Percentiles rank a stretch among this genome's conserved stretches.
These are phyloP conservation scores for Yamadazyma sp. DNA, from an alignment of 1,139 yeast species.

Conservation along the genomic window DNA sequence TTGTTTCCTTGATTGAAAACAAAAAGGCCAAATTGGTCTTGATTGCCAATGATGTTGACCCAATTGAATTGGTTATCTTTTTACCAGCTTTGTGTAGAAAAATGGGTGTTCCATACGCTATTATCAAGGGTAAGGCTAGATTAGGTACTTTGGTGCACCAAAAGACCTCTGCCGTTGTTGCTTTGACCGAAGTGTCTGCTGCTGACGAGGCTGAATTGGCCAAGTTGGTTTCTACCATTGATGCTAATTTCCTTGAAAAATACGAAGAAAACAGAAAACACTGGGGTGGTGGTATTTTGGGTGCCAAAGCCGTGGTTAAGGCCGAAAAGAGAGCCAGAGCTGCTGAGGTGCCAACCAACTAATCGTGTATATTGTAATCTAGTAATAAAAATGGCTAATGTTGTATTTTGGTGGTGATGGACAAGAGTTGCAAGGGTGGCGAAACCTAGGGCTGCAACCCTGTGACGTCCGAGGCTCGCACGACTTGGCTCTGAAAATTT, in stretches of 20 bases:
- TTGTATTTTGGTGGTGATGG: not conserved
- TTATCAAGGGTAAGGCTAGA: constrained; percentile 98
- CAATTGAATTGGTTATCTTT: constrained; percentile 94
- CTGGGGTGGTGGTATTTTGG: constrained; percentile 99
- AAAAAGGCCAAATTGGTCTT: constrained; percentile 96
- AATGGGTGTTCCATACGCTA: constrained; percentile 99
- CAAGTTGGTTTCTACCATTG: constrained; percentile 85
- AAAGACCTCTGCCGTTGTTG: constrained; percentile 96
- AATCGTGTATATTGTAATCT: not conserved
- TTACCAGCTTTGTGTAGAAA: constrained; percentile 98
- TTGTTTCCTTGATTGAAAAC: constrained; percentile 94
- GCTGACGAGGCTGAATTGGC: constrained; percentile 96
- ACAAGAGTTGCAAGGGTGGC: not conserved
- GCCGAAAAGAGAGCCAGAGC: constrained; percentile 46
- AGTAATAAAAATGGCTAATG: constrained; percentile 4
- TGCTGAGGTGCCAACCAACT: constrained; percentile 26
- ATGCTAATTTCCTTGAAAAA: constrained; percentile 88
- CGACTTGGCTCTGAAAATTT: constrained; percentile 8
- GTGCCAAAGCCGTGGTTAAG: constrained; percentile 87
- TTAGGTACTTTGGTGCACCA: constrained; percentile 95
- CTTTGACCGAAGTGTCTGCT: constrained; percentile 88
- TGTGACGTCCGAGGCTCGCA: constrained; percentile 9
- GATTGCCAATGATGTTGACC: constrained; percentile 98
- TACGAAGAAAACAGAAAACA: constrained; percentile 95
- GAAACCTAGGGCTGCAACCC: constrained; percentile 10